Evolutionary conservation across 2,329 filamentous ascomycete species (phyloP).

Genomic region (Fusarium sp.): DNA sequence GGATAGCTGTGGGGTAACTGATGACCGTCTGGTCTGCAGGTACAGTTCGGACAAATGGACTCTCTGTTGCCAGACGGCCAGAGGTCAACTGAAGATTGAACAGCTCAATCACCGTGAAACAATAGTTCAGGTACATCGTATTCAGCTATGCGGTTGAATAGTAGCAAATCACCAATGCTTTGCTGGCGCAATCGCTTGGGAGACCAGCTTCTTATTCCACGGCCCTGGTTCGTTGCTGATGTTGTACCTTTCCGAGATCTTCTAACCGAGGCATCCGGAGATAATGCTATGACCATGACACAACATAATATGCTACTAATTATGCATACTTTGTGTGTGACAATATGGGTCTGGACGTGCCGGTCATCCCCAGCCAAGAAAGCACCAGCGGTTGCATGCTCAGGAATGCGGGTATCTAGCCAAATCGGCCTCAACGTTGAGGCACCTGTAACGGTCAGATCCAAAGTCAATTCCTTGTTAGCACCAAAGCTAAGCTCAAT

Average conservation of each 20-base stretch:
- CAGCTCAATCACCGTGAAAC: neutral
- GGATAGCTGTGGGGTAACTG: neutral
- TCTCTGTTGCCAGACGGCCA: neutral
- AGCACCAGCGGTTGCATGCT: neutral
- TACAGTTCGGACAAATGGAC: neutral
- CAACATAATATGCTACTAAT: neutral
- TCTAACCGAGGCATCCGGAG: neutral
- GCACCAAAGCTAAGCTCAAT: neutral
- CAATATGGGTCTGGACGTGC: too few relatives aligned
- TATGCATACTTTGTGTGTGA: neutral
- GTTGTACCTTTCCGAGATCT: neutral
- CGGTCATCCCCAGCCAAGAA: neutral
- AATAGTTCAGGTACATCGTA: neutral
- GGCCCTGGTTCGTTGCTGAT: neutral
- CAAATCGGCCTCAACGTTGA: slow-evolving; percentile 1
- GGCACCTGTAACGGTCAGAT: neutral
- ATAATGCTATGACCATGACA: neutral
- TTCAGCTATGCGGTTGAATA: neutral
- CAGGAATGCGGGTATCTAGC: slow-evolving; percentile 1
- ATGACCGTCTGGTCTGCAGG: neutral
- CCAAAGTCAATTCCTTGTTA: neutral
- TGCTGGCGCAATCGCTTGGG: neutral
- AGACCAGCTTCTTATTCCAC: neutral
- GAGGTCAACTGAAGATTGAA: neutral
- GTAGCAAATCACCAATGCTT: neutral